phyloP scores from a whole-genome alignment of 306 rosid genomes.

The Arachis stenosperma region DNA sequence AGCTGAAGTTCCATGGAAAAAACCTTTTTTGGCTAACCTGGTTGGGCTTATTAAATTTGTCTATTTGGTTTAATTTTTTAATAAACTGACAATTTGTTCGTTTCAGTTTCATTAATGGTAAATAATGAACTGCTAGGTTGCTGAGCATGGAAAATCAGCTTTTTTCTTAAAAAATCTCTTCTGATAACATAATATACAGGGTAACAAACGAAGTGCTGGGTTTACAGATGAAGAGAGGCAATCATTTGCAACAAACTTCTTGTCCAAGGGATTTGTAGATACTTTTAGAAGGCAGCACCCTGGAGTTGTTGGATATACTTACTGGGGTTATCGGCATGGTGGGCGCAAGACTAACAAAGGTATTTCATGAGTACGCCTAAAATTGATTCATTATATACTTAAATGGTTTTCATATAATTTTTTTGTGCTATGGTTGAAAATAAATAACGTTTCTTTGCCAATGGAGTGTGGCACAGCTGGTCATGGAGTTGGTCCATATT shows the following conservation, averaged over 20 bases:
- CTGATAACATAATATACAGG: slow-evolving; percentile 50
- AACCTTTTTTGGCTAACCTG: slow-evolving; percentile 17
- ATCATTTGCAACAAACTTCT: slow-evolving; percentile 76
- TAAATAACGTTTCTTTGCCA: too few species aligned
- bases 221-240: slow-evolving; percentile 91
- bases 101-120: slow-evolving; percentile 4
- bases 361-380: slow-evolving; percentile 31
- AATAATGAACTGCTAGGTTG: slow-evolving; percentile 14
- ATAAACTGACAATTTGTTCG: slow-evolving; percentile 13
- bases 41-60: slow-evolving; percentile 12
- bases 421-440: background rate
- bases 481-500: too few species aligned
- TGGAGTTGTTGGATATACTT: slow-evolving; percentile 85
- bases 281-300: slow-evolving; percentile 90
- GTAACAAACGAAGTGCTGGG: slow-evolving; percentile 92
- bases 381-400: background rate
- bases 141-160: background rate
- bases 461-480: too few species aligned
- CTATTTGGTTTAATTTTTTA: slow-evolving; percentile 16
- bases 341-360: slow-evolving; percentile 84
- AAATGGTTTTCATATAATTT: slow-evolving; percentile 5
- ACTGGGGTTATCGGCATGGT: slow-evolving; percentile 94
- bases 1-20: background rate
- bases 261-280: slow-evolving; percentile 84
- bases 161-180: background rate